Evolutionary conservation across 129 eudicot species (phyloP), one percentile per base, ranked within the genome.

Genomic region (Lonicera japonica): DNA sequence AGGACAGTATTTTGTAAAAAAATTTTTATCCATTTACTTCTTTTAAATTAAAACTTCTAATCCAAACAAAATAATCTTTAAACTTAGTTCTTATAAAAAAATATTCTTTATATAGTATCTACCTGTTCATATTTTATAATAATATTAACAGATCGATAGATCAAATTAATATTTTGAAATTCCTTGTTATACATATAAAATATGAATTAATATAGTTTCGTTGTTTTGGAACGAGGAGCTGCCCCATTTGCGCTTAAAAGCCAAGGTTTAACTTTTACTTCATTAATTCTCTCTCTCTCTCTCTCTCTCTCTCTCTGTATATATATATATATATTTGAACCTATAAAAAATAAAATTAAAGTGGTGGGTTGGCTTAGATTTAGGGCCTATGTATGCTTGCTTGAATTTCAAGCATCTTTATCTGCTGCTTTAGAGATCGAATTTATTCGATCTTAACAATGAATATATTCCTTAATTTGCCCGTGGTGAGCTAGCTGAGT

Each of bases 391-490:
- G 4, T 29, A 29, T 29, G 86, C 47, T 86, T 73, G 89, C 95
- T 86, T 86, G 81, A 69, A 77, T 68, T 77, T 79, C 79, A 86
- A 86, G 95, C 95, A 82, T 86, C 89, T 67, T n/a, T 73, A 36
- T 70, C 43, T 58, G 69, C 43, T 58, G 69, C 89, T 79, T 76
- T 86, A 58, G 50, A 50, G 82, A n/a, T n/a, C n/a, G n/a, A 86
- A 82, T 79, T 73, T 76, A 79, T 86, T 79, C n/a, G n/a, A n/a
- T n/a, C 95, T 71, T 54, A 72, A 25, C 40, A 59, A 59, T 82
- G 89, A 86, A 86, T 86, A 86, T 79, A 86, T 86, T 79, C 95
- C 25, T 25, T n/a, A n/a, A n/a, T n/a, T 39, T 54, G 19, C 23
- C 36, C 2, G 36, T 14, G 70, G 55, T 46, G 70, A n/a, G n/a